Evolutionary conservation across 257 asterid genomes (phyloP).

Genomic region (Solanum ossicruentum): DNA sequence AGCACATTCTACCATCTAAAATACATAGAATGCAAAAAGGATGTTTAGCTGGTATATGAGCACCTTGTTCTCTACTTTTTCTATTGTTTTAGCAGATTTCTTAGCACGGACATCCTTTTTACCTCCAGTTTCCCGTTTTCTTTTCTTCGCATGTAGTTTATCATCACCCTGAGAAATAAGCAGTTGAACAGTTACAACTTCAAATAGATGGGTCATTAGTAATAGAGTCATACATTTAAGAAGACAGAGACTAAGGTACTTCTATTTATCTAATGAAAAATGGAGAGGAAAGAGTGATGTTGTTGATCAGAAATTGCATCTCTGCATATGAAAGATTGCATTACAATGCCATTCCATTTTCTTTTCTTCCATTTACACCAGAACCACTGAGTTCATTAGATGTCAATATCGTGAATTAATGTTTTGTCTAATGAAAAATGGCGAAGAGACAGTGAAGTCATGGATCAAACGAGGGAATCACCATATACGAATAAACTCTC

Average conservation of each 20-base stretch:
- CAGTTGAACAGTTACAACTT: background rate
- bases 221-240: background rate
- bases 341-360: background rate
- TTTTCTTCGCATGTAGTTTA: constrained; percentile 33
- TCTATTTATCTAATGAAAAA: background rate
- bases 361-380: background rate
- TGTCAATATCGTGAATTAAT: background rate
- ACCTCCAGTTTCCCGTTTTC: constrained; percentile 15
- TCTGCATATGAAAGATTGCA: background rate
- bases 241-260: background rate
- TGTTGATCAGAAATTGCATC: background rate
- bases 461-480: background rate
- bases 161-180: background rate
- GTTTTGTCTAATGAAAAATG: background rate
- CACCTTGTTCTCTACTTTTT: constrained; percentile 22
- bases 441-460: background rate
- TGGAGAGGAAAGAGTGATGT: background rate
- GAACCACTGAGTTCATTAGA: background rate
- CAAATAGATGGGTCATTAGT: background rate
- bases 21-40: background rate
- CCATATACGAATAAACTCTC: background rate
- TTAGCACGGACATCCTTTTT: constrained; percentile 13
- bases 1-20: background rate
- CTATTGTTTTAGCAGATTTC: constrained; percentile 21
- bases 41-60: background rate